Evolutionary conservation across 192 early-diverging fungal species (phyloP), one percentile per base, ranked within the genome.

Genomic region (Gonapodya sp.): DNA sequence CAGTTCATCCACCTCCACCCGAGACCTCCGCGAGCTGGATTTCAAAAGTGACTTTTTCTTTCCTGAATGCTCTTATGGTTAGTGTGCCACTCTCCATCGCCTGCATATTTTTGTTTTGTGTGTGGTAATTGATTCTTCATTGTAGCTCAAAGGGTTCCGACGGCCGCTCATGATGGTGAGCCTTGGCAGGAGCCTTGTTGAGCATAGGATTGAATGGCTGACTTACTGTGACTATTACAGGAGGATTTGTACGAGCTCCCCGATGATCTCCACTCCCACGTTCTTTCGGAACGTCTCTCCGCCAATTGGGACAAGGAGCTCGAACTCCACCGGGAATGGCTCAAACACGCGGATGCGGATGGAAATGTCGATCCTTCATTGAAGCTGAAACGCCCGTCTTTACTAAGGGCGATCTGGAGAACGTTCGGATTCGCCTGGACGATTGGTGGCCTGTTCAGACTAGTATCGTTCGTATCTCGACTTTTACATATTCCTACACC

Each of bases 21-120:
- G 90, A 93, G 77, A 79, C 64, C 35, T 88, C 84, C 0, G 88
- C 92, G 34, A 89, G 89, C 36, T 79, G 89, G 31, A 80, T 90
- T n/a, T 92, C 91, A 73, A 82, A 82, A 2, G 79, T 93, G 46
- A 87, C 88, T 73, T 92, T 91, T 35, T 83, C 85, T 36, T 93
- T 91, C 91, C 36, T 79, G 34, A 36, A 30, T 31, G n/a, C 79
- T 8, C 2, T 77, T 18, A 77, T 77, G 75, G 30, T 77, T 16
- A n/a, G n/a, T n/a, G n/a, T n/a, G n/a, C n/a, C n/a, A n/a, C n/a
- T n/a, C n/a, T n/a, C n/a, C n/a, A n/a, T n/a, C n/a, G n/a, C n/a
- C n/a, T n/a, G n/a, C n/a, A n/a, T n/a, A n/a, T n/a, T n/a, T n/a
- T n/a, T n/a, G n/a, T n/a, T n/a, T n/a, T n/a, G n/a, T n/a, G n/a